Evolutionary conservation across 2,329 filamentous ascomycete genomes (phyloP), one percentile per base, ranked within the genome.

Genomic region (Diaporthe citri): DNA sequence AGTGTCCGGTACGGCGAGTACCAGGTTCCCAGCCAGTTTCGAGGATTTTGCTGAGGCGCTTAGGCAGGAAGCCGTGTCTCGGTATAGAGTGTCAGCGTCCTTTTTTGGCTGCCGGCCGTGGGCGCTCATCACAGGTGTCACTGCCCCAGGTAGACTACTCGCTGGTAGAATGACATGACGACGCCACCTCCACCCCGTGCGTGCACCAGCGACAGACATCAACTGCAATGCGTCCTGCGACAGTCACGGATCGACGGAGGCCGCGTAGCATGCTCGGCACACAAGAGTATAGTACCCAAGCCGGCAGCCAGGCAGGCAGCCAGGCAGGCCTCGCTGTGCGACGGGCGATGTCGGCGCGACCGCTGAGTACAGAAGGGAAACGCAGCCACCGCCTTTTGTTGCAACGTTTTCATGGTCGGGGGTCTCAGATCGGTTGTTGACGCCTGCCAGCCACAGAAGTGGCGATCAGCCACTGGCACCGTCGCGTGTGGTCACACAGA

Each of bases 371-470:
- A 48, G 7, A 48, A 41, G 60, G 59, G 13, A 64, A 31, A 48
- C 13, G 34, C 36, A 62, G 56, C 60, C 74, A 73, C 62, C 51
- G 31, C 72, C 51, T 34, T 46, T 55, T 36, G 70, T 36, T 71
- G 71, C 57, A 74, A 71, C 64, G 39, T 59, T 41, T 71, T 43
- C 39, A 64, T 39, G 51, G 71, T 46, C 64, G 46, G 17, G 2
- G 55, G 41, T 71, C 64, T 74, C 34, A 74, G 72, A 74, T 74
- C 62, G 64, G 66, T 60, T 55, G 52, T 74, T 69, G 55, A 59
- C 60, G 55, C 36, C 34, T 55, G 34, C 39, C 70, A 64, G 57
- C 57, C 57, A 64, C 56, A 52, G 34, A 46, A 64, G 56, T 64
- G 41, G 59, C 43, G 46, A 25, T 60, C 56, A 28, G 28, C 71